These are phyloP conservation scores for Populus nigra DNA, from an alignment of 345 rosid species.

Conservation along the genomic window DNA sequence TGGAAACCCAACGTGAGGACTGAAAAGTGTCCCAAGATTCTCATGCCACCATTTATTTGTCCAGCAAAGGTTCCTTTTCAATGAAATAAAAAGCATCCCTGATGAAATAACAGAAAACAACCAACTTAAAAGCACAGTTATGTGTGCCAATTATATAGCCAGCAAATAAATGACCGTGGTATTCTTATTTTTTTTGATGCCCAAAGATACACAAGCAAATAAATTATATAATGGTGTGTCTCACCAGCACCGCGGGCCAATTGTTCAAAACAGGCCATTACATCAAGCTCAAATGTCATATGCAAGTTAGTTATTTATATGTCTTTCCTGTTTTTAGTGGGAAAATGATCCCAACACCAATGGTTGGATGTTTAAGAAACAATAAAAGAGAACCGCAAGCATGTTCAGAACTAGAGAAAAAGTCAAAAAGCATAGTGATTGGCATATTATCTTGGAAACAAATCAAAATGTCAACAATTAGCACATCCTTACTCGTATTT, in stretches of 20 bases:
- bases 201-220: not conserved
- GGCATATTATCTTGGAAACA: not conserved
- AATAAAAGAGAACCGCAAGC: not conserved
- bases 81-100: not conserved
- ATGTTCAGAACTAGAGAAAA: not conserved
- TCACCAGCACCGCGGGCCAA: not conserved
- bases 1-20: not conserved
- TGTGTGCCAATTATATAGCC: not conserved
- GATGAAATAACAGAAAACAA: not conserved
- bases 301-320: not conserved
- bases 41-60: not conserved
- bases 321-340: not conserved
- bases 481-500: slow-evolving; percentile 81
- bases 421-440: not conserved
- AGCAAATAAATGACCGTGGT: not conserved
- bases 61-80: not conserved
- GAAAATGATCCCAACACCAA: not conserved
- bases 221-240: not conserved
- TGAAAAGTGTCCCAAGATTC: not conserved
- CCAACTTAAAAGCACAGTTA: not conserved
- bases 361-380: not conserved
- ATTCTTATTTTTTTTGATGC: not conserved
- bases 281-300: not conserved
- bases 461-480: not conserved
- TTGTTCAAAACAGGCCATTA: not conserved